Percentiles rank a stretch among this genome's conserved stretches.
phyloP scores from a whole-genome alignment of 2,329 filamentous ascomycete genomes.

The Colletotrichum graminicola region DNA sequence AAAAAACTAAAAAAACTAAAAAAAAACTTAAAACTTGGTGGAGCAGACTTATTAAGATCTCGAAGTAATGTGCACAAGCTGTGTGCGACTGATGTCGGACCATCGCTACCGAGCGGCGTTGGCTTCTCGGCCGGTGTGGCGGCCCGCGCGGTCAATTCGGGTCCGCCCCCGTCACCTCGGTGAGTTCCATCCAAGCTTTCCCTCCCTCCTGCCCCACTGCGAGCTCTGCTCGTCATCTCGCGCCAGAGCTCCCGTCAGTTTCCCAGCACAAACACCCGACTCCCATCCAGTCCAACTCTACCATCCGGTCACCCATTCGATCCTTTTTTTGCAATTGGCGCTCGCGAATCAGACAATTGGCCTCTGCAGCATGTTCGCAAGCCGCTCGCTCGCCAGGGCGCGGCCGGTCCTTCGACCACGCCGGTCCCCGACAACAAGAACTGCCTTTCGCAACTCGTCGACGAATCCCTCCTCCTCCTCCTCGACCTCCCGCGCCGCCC shows the following conservation, averaged over 20 bases:
- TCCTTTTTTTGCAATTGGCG: not conserved
- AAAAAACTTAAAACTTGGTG: too few relatives aligned
- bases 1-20: too few relatives aligned
- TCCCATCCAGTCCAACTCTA: not conserved
- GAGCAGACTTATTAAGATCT: too few relatives aligned
- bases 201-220: not conserved
- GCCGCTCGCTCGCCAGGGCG: constrained; percentile 10
- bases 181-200: not conserved
- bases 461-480: constrained; percentile 27
- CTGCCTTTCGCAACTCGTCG: constrained; percentile 10
- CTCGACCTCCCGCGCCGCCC: constrained; percentile 51
- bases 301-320: not conserved
- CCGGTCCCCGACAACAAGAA: not conserved
- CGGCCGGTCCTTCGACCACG: constrained; percentile 10
- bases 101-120: not conserved
- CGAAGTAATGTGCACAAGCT: not conserved
- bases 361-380: constrained; percentile 3
- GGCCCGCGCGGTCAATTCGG: constrained; percentile 2
- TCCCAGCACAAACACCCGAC: not conserved
- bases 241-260: not conserved
- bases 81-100: not conserved
- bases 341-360: not conserved
- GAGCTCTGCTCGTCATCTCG: constrained; percentile 4
- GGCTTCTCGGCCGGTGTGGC: constrained; percentile 2
- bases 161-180: not conserved